A percentile compares a stretch with the other conserved stretches of the same genome.
These are phyloP conservation scores for Daldinia sp. DNA, from an alignment of 2,329 filamentous ascomycete species.

Conservation along the genomic window DNA sequence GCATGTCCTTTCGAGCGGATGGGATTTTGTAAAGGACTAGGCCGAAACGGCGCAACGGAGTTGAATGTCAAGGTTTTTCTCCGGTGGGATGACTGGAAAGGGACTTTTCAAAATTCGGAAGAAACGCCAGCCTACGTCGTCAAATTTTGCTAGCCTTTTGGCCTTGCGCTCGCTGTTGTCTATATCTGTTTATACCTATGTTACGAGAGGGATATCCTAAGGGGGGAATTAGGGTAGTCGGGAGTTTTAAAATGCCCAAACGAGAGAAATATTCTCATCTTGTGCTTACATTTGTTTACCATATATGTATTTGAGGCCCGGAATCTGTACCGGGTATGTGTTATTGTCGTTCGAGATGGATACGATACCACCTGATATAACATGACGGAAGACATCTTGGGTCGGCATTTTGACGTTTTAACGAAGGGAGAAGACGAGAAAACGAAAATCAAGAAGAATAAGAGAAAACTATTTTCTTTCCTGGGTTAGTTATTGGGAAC, in stretches of 20 bases:
- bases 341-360: not conserved
- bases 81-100: constrained; percentile 1
- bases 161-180: constrained; percentile 25
- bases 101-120: not conserved
- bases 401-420: not conserved
- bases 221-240: not conserved
- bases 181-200: constrained; percentile 21
- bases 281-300: not conserved
- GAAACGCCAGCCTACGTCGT: constrained; percentile 11
- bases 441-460: not conserved
- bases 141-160: not conserved
- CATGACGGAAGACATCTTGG: not conserved
- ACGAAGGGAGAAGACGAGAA: not conserved
- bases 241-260: not conserved
- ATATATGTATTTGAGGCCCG: not conserved
- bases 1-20: constrained; percentile 13
- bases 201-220: not conserved
- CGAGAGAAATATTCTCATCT: not conserved
- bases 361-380: constrained; percentile 15
- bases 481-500: not conserved
- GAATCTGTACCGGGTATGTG: not conserved
- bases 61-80: constrained; percentile 12
- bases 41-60: constrained; percentile 18
- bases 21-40: constrained; percentile 7
- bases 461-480: not conserved